phyloP scores from a whole-genome alignment of 345 rosid species.

The Jatropha curcas region DNA sequence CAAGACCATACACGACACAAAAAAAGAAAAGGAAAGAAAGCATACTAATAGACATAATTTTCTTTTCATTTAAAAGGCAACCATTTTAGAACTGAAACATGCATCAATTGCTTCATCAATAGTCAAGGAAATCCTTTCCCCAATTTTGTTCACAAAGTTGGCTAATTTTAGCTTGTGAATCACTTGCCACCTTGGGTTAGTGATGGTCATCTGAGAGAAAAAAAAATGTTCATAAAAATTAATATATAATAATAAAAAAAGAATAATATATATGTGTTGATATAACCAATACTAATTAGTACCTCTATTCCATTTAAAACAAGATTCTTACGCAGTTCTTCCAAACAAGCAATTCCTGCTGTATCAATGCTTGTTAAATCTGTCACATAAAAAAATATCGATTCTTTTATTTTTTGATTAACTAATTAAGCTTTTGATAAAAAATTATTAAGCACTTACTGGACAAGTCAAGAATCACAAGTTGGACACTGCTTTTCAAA shows the following conservation, averaged over 20 bases:
- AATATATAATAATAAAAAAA: no score
- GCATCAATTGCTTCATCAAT: conserved; percentile 74
- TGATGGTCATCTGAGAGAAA: conserved; percentile 58
- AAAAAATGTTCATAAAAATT: not conserved
- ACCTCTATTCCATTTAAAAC: conserved; percentile 58
- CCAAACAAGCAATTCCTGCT: conserved; percentile 73
- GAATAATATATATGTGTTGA: no score
- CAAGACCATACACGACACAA: no score
- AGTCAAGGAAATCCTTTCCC: conserved; percentile 64
- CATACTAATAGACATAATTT: no score
- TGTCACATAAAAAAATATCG: conserved; percentile 19
- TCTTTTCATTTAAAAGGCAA: conserved; percentile 4
- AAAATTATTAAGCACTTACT: conserved; percentile 43
- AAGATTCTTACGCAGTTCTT: conserved; percentile 60
- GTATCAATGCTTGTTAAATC: conserved; percentile 74
- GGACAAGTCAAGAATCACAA: conserved; percentile 81
- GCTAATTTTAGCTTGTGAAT: conserved; percentile 71
- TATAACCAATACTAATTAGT: no score
- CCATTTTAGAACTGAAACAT: conserved; percentile 29
- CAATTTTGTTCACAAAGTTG: conserved; percentile 52
- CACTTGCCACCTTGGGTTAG: conserved; percentile 83
- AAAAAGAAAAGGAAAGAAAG: not conserved
- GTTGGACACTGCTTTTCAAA: conserved; percentile 36
- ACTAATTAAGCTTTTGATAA: no score
- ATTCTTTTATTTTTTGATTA: no score